phyloP scores from a whole-genome alignment of 257 asterid genomes.

The Salvia miltiorrhiza region DNA sequence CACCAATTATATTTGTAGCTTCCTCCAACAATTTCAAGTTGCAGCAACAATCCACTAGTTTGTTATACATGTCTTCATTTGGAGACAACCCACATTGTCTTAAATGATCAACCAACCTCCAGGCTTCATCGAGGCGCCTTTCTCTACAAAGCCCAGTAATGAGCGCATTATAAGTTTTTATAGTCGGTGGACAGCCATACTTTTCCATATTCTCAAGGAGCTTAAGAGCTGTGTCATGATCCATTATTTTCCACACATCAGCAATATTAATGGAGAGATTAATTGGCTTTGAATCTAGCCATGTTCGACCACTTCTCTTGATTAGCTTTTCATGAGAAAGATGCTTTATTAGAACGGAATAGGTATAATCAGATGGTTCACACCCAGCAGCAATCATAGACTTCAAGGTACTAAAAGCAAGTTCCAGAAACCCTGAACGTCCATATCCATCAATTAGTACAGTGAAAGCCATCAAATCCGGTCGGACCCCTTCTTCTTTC shows the following conservation, averaged over 20 bases:
- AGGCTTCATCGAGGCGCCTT: conserved; percentile 51
- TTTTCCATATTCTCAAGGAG: conserved; percentile 62
- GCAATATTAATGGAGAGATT: conserved; percentile 38
- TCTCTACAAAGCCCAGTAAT: conserved; percentile 59
- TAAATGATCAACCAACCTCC: conserved; percentile 55
- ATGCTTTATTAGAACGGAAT: conserved; percentile 63
- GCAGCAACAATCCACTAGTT: conserved; percentile 55
- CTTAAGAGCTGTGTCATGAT: conserved; percentile 43
- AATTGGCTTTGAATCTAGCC: conserved; percentile 8
- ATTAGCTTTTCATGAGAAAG: conserved; percentile 39
- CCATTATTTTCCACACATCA: conserved; percentile 73
- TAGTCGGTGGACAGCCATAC: conserved; percentile 44
- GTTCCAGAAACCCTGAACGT: conserved; percentile 48
- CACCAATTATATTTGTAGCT: conserved; percentile 43
- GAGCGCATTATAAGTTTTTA: conserved; percentile 44
- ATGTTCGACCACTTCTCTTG: conserved; percentile 17
- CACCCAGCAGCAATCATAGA: conserved; percentile 55
- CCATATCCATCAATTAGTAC: conserved; percentile 76
- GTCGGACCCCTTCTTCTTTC: conserved; percentile 45
- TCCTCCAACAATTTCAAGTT: conserved; percentile 46
- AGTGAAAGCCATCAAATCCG: conserved; percentile 65
- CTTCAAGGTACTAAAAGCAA: conserved; percentile 49
- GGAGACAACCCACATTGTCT: conserved; percentile 39
- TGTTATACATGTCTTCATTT: conserved; percentile 45
- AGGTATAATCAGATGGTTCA: conserved; percentile 66